A percentile compares a stretch with the other conserved stretches of the same genome.
Conservation (phyloP, 2,329 filamentous ascomycete genomes). For the Colletotrichum kahawae region DNA sequence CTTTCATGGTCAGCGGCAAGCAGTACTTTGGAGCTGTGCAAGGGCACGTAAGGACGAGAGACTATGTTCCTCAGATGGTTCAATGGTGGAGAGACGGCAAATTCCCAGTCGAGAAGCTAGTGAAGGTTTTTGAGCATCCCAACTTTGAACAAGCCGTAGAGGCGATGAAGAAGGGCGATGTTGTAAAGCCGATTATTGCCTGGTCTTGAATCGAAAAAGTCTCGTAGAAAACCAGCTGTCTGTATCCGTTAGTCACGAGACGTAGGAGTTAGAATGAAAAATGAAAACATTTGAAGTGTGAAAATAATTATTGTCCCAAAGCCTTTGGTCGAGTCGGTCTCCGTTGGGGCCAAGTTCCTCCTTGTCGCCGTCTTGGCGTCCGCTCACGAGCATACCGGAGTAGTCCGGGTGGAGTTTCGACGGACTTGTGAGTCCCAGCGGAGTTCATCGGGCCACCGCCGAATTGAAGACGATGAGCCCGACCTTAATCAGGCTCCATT, state of each 20-base stretch:
- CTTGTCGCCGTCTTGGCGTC: neutral
- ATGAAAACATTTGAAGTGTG: fast-evolving
- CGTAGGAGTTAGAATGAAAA: neutral
- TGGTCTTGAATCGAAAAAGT: neutral
- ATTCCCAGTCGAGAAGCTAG: conserved; percentile 37
- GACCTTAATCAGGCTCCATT: neutral
- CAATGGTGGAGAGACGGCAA: conserved; percentile 34
- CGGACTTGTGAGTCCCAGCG: neutral
- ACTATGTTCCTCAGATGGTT: conserved; percentile 36
- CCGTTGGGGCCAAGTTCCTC: neutral
- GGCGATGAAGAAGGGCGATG: conserved; percentile 28
- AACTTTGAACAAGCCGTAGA: conserved; percentile 35
- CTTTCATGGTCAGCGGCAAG: conserved; percentile 52
- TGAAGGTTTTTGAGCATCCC: conserved; percentile 36
- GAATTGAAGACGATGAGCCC: neutral
- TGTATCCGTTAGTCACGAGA: neutral
- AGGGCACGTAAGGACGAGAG: conserved; percentile 41
- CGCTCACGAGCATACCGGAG: neutral
- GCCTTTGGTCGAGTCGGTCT: neutral
- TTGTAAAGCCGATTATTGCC: conserved; percentile 16
- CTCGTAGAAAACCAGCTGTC: fast-evolving
- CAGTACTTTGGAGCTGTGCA: conserved; percentile 47
- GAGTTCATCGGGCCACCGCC: neutral
- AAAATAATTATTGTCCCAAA: fast-evolving
- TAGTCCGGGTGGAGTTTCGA: neutral